Base-by-base conservation (phyloP, 140 eudicot genomes). In the Bidens hawaiensis region DNA sequence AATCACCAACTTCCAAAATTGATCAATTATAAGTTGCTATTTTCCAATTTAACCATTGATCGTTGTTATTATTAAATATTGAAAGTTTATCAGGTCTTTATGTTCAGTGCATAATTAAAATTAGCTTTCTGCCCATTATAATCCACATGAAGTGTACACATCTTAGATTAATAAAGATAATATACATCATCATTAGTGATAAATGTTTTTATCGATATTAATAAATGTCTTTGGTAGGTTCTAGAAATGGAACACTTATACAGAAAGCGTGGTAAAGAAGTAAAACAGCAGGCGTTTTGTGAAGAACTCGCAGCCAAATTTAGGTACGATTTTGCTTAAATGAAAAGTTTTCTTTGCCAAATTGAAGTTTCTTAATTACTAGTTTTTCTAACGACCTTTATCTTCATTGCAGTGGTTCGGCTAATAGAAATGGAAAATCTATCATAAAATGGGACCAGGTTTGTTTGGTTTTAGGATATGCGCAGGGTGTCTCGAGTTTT, bases 391-490 rank as follows among this genome's bases (percentile, higher is more conserved):
- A 19, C 61, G 42, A 67, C 42, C 45, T 43, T 45, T 46, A 26
- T 57, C 55, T 77, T 47, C 52, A 49, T 13, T 71, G 71, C 79
- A 90, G 97, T 71, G 45, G 47, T 69, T 90, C 97, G n/a, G 38
- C 50, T 47, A 75, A 63, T 63, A 85, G 95, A 46, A 46, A 60
- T 40, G 86, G 75, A 59, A 83, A 73, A 42, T 55, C 86, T 43
- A 46, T 52, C 26, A 71, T 86, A 66, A 64, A 65, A 60, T 68
- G 84, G 83, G 82, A 84, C 73, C 97, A 83, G 94, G 97, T 86
- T 75, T 61, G 72, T 17, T 38, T 67, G 27, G 64, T 66, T n/a
- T 23, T 26, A 23, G 41, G 19, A 41, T 34, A 64, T 49, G 28
- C 7, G 36, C 36, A 30, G 36, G 36, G 36, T 9, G 4, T 30